Evolutionary conservation across 2,329 filamentous ascomycete species (phyloP), one percentile per base, ranked within the genome.

Genomic region (Cryphonectria parasitica): DNA sequence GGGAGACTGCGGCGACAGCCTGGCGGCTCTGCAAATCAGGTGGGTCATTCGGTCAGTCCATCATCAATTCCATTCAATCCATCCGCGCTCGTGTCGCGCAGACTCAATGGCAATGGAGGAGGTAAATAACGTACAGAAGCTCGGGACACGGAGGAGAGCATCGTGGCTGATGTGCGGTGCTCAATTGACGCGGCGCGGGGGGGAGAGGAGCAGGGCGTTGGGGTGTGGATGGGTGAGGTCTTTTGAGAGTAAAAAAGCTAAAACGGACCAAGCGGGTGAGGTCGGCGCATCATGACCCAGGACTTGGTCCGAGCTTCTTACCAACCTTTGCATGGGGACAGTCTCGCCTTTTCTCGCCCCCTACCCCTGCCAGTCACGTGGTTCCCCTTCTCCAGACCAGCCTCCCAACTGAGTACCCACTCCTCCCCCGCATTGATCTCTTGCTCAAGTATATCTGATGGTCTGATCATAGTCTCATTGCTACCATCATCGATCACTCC

Each of bases 111-210:
- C 31, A 13, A 11, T 36, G 36, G 3, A 3, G 11, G 7, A n/a
- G 58, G 36, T 69, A 25, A 39, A 73, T 49, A 67, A 83, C 86
- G 76, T 84, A 89, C 88, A 81, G 87, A 84, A 80, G 82, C 82
- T 82, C 87, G 82, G 78, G 84, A 83, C 73, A 88, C 79, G 80
- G 86, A 85, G 77, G 80, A 80, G 81, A 89, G 82, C 87, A 89
- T 89, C 77, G 82, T 88, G 82, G 74, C 81, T 79, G 75, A 75
- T 76, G 77, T 79, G 79, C 75, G 80, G 81, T 83, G 84, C 82
- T 85, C 84, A 83, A 85, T 84, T 82, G 82, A 79, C 76, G 63
- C 63, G 75, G 34, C 34, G 34, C 3, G 74, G 74, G 68, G 71
- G 73, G 74, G 74, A 69, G 69, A 72, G 72, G 72, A 74, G 74